A percentile compares a stretch with the other conserved stretches of the same genome.
Conservation (phyloP, 1,139 yeast species). For the Taphrina betulina region DNA sequence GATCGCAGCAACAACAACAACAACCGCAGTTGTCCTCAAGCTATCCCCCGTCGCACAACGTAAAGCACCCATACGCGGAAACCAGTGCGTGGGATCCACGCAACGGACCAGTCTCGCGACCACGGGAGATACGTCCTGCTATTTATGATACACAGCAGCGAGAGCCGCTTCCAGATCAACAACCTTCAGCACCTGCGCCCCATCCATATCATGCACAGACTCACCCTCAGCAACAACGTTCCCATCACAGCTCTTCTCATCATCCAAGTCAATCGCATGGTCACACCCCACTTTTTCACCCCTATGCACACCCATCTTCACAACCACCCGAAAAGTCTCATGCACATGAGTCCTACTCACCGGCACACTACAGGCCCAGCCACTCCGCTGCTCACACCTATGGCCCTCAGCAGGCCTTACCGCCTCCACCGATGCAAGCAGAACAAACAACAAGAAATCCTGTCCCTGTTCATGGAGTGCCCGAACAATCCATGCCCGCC, state of each 20-base stretch:
- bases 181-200: too few relatives aligned
- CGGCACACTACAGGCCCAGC: too few relatives aligned
- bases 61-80: neutral
- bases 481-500: too few relatives aligned
- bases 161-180: neutral
- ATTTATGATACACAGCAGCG: neutral
- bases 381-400: too few relatives aligned
- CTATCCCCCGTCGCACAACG: neutral
- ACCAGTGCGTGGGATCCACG: constrained; percentile 7
- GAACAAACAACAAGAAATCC: too few relatives aligned
- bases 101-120: constrained; percentile 3
- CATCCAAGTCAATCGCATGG: too few relatives aligned
- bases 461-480: too few relatives aligned
- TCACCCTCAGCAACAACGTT: too few relatives aligned
- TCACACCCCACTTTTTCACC: neutral
- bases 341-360: neutral
- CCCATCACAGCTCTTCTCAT: too few relatives aligned
- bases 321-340: neutral
- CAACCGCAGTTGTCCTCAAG: neutral
- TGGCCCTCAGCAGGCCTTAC: too few relatives aligned
- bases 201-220: too few relatives aligned
- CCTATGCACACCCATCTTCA: neutral
- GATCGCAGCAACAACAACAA: neutral
- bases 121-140: constrained; percentile 10
- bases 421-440: too few relatives aligned